Base-by-base conservation (phyloP, 2,329 filamentous ascomycete species). In the Chrysosporium keratinophilum region DNA sequence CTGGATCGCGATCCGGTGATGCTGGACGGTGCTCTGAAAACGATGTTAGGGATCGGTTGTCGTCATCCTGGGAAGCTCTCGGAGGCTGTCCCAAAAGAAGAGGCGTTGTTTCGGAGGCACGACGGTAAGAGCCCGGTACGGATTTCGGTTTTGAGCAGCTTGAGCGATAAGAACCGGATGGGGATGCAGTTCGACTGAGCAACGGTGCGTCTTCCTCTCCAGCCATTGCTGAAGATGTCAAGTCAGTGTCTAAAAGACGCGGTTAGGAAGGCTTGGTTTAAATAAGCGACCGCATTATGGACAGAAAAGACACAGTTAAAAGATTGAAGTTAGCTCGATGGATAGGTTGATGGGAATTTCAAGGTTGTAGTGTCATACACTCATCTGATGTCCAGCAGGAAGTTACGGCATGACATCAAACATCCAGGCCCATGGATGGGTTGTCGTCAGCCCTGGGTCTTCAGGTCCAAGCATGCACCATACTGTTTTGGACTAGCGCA, bases 51-150 rank as follows among this genome's bases (percentile, higher is more conserved):
- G 45, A 19, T 14, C 42, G 51, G 44, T 37, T 14, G 15, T 50
- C 57, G 15, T 48, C 43, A 52, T 72, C 70, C 14, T 56, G 57
- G 5, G 44, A 49, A 37, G 44, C 15, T 48, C 28, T 15, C 15
- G 23, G 23, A 7, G 7, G 15, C 17, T 43, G 44, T 42, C 37
- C n/a, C 6, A 63, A 61, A 14, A 74, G 62, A 14, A 74, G 66
- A 20, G 72, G 72, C 23, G 71, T 71, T 11, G 70, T 71, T 61
- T 74, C 71, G 17, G 70, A 71, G 9, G 69, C 67, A 60, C 52
- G 50, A 59, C 20, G 49, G 57, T 45, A 56, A 54, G 37, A 57
- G 55, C 50, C 63, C 54, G 19, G 55, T 50, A 46, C 47, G 56
- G 52, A 59, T 50, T 39, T 57, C 51, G 17, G 28, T 35, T 51